Evolutionary conservation across 768 basidiomycete species (phyloP).

Genomic region (Obba rivulosa): DNA sequence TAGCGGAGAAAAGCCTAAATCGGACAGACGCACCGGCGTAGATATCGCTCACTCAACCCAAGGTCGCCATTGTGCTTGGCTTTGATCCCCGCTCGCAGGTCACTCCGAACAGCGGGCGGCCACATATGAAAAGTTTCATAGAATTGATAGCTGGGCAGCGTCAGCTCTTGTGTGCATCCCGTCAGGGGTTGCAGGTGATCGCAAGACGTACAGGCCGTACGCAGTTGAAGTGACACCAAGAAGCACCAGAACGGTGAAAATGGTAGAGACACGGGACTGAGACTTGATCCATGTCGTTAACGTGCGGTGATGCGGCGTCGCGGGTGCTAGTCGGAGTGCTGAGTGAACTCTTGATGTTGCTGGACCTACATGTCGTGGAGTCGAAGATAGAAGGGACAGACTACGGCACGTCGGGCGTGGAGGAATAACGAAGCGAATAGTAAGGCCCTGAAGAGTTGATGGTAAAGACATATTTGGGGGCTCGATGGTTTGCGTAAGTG

Average conservation of each 20-base stretch:
- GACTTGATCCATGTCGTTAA: conserved; percentile 3
- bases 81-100: conserved; percentile 60
- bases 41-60: conserved; percentile 43
- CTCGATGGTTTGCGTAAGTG: no score
- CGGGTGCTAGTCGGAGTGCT: no score
- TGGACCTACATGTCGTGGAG: no score
- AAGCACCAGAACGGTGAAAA: conserved; percentile 33
- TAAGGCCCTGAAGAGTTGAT: no score
- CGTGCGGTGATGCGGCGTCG: no score
- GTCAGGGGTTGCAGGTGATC: background rate
- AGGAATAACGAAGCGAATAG: no score
- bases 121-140: conserved; percentile 57
- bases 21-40: conserved; percentile 41
- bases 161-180: conserved; percentile 4
- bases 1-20: background rate
- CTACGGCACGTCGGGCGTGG: no score
- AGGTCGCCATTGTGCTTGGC: conserved; percentile 57
- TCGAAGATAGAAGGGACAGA: no score
- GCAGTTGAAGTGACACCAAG: conserved; percentile 37
- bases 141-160: conserved; percentile 42
- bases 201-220: conserved; percentile 35
- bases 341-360: no score
- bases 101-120: conserved; percentile 57
- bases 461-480: no score
- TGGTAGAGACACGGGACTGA: conserved; percentile 26